Evolutionary conservation across 805 yeast species (phyloP).

Genomic region (Candida nanaspora): DNA sequence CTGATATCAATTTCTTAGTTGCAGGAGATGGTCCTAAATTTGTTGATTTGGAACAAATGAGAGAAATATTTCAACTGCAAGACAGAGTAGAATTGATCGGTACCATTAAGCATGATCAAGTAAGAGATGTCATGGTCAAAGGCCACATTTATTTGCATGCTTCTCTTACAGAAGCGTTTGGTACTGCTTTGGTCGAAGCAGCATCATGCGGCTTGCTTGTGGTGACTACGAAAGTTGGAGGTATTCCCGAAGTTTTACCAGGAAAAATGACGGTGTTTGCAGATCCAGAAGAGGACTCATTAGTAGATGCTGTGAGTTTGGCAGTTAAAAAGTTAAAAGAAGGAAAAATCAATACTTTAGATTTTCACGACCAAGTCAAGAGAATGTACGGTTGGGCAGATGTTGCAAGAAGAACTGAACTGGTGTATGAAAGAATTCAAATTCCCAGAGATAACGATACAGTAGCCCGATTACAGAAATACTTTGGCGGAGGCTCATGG

Average conservation of each 20-base stretch:
- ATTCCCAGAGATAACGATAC: constrained; percentile 28
- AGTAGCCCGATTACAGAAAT: constrained; percentile 51
- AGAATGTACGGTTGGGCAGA: constrained; percentile 89
- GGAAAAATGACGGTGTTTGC: constrained; percentile 90
- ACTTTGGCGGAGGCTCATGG: constrained; percentile 69
- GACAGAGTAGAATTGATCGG: constrained; percentile 84
- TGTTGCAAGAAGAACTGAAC: constrained; percentile 80
- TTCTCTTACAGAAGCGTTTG: constrained; percentile 93
- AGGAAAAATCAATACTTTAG: constrained; percentile 58
- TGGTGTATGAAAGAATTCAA: constrained; percentile 51
- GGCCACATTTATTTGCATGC: constrained; percentile 95
- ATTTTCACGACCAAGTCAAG: constrained; percentile 71
- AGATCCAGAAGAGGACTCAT: constrained; percentile 75
- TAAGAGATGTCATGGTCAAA: constrained; percentile 82
- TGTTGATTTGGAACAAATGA: constrained; percentile 90
- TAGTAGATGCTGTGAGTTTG: constrained; percentile 61
- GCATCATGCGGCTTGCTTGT: constrained; percentile 92
- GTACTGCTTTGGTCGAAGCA: constrained; percentile 95
- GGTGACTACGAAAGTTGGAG: constrained; percentile 95
- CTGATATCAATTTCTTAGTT: constrained; percentile 67
- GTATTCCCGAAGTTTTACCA: constrained; percentile 95
- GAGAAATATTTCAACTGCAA: constrained; percentile 78
- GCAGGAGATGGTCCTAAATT: constrained; percentile 98
- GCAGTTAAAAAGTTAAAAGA: constrained; percentile 60
- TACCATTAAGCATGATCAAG: constrained; percentile 85